Conservation (phyloP, 805 yeast species). For the Limtongia smithiae region DNA sequence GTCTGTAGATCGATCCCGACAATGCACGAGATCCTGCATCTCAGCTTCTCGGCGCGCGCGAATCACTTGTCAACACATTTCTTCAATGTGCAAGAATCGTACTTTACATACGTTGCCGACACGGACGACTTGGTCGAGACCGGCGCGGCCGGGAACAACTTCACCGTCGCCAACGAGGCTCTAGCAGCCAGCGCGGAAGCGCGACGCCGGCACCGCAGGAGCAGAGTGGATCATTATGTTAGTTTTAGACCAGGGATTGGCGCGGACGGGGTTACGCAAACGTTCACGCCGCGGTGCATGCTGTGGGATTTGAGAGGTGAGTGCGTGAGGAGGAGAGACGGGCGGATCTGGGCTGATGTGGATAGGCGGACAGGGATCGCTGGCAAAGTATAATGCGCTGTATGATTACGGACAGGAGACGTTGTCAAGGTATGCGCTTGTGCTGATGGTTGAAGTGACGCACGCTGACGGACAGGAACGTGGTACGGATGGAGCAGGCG, state of each 20-base stretch:
- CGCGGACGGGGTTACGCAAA: slow-evolving; percentile 42
- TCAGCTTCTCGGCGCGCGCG: slow-evolving; percentile 68
- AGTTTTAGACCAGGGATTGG: slow-evolving; percentile 45
- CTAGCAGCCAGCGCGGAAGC: not conserved
- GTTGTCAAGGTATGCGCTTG: not conserved
- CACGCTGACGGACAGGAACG: slow-evolving; percentile 13
- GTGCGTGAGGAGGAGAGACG: too few species aligned
- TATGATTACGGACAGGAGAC: slow-evolving; percentile 19
- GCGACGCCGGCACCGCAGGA: slow-evolving; percentile 1
- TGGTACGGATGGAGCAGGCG: slow-evolving; percentile 39
- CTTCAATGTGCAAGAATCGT: slow-evolving; percentile 73
- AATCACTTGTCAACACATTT: slow-evolving; percentile 78
- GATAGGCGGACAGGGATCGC: slow-evolving; percentile 51
- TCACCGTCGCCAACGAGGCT: slow-evolving; percentile 17
- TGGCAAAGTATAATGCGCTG: slow-evolving; percentile 35
- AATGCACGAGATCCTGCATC: slow-evolving; percentile 72
- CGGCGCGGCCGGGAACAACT: slow-evolving; percentile 4
- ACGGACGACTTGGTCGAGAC: slow-evolving; percentile 11
- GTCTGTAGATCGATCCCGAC: too few species aligned
- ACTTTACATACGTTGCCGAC: slow-evolving; percentile 49
- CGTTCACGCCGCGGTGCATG: slow-evolving; percentile 77
- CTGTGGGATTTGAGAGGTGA: slow-evolving; percentile 70
- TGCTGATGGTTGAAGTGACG: not conserved
- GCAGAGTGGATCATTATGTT: slow-evolving; percentile 46
- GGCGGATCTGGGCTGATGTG: too few species aligned